Evolutionary conservation across 495 filamentous ascomycete genomes (phyloP), one percentile per base, ranked within the genome.

Genomic region (Sordaria brevicollis): DNA sequence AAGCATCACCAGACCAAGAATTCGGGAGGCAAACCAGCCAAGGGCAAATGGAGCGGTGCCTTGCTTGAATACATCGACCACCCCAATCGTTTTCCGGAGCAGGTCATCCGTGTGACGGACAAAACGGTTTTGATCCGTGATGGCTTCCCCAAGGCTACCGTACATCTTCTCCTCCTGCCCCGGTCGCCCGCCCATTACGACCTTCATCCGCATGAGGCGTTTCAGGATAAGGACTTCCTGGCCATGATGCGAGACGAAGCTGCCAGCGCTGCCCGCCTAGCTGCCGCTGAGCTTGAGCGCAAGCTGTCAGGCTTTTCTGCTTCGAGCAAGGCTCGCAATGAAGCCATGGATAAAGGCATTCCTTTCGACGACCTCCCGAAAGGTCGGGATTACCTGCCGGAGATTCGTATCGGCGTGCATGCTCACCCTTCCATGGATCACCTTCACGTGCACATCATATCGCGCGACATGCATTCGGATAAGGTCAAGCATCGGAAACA

Each of bases 351-450:
- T n/a, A 71, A 71, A 5, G 80, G 78, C 62, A 11, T 68, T 69
- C 29, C 79, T 71, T 72, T 76, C 4, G 81, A 83, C 29, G 77
- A 84, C 36, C 79, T 92, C 19, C 93, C 93, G 0, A 71, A 75
- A 0, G 93, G 93, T 1, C 82, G 94, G 21, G 88, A 97, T 76
- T 99, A 92, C 91, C 81, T 84, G 41, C 77, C 78, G n/a, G 92
- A 95, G 33, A 84, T 97, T 68, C 85, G 88, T 49, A 85, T 88
- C 17, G 95, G 95, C 25, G 82, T 96, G 0, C 95, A 99, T 81
- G 91, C 91, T 3, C 85, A 88, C 68, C 95, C 95, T n/a, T 91
- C 87, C 21, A 97, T 99, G 95, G 89, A 88, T 68, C 92, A 97
- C 79, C 78, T 99, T 68, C 95, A 99, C 78, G 84, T 99, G 19